Base-by-base conservation (phyloP, 192 early-diverging fungal species). In the Umbelopsis ramanniana region DNA sequence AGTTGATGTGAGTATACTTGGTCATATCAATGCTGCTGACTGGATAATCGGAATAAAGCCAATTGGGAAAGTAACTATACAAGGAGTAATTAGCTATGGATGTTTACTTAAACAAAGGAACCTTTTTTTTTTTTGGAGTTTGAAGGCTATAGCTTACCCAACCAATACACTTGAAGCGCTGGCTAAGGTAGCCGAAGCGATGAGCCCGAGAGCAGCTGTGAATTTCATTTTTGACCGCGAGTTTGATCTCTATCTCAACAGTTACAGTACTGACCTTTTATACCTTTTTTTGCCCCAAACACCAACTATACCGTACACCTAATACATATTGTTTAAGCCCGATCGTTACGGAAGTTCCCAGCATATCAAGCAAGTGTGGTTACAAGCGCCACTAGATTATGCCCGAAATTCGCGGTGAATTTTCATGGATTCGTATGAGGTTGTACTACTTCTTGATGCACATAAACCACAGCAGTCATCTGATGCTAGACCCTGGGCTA, bases 1-100 rank as follows among this genome's bases (percentile, higher is more conserved):
- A 87, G 69, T 89, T 88, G 54, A 93, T 69, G 71, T 91, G 91
- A 38, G 91, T 91, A 72, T 90, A 86, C 57, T 86, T 85, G 22
- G 81, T 54, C 46, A 85, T 74, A 9, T 85, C 82, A 54, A 85
- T 73, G 48, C 46, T 52, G 5, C 74, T 70, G 15, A 79, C 77
- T 70, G 75, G 77, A 70, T 74, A 72, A 21, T 47, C 29, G 11
- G 11, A 12, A 33, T 63, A 63, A 11, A 63, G 33, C 57, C 57
- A 63, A 6, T 63, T 63, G 57, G 57, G 57, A 14, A 63, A 63
- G 57, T 63, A 63, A 6, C 57, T 63, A 17, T 43, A 12, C 40
- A 43, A 43, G 26, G 3, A 4, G 12, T 38, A 29, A 2, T 15
- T 3, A 35, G 26, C 12, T 63, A 63, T n/a, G n/a, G 17, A 50